Percentiles rank a stretch among this genome's conserved stretches.
phyloP scores from a whole-genome alignment of 345 rosid species.

The Anastatica hierochuntica region DNA sequence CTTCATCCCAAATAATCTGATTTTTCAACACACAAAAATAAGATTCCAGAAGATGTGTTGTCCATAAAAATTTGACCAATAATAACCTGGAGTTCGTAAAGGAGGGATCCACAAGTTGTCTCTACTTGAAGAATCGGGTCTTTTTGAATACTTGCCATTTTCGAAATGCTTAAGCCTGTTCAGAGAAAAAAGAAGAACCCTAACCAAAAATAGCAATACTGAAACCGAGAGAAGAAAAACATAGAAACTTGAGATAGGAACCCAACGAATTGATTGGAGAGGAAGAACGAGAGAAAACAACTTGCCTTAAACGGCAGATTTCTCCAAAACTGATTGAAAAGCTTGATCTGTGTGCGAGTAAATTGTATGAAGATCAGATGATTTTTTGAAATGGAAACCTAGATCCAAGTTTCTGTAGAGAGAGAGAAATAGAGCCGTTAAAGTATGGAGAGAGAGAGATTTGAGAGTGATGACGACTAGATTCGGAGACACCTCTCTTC shows the following conservation, averaged over 20 bases:
- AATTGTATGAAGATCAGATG: conserved; percentile 8
- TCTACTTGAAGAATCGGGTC: conserved; percentile 57
- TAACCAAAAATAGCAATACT: background rate
- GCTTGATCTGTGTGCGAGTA: background rate
- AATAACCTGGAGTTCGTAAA: conserved; percentile 71
- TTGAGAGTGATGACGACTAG: background rate
- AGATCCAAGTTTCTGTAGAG: conserved; percentile 7
- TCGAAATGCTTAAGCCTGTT: conserved; percentile 23
- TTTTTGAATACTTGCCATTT: conserved; percentile 37
- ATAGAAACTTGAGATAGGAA: too few relatives aligned
- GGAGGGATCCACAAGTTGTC: conserved; percentile 76
- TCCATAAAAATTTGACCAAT: background rate
- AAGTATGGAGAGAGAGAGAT: background rate
- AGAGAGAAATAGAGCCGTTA: conserved; percentile 25
- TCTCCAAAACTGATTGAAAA: background rate
- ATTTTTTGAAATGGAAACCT: background rate
- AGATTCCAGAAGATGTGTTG: background rate
- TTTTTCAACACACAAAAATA: background rate
- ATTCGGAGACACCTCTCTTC: conserved; percentile 2
- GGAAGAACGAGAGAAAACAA: background rate
- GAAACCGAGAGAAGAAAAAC: too few relatives aligned
- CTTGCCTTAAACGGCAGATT: conserved; percentile 18
- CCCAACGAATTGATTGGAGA: background rate
- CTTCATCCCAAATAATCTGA: conserved; percentile 96
- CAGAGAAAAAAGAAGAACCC: background rate